Conservation (phyloP, 306 rosid species). For the Cucumis hystrix region DNA sequence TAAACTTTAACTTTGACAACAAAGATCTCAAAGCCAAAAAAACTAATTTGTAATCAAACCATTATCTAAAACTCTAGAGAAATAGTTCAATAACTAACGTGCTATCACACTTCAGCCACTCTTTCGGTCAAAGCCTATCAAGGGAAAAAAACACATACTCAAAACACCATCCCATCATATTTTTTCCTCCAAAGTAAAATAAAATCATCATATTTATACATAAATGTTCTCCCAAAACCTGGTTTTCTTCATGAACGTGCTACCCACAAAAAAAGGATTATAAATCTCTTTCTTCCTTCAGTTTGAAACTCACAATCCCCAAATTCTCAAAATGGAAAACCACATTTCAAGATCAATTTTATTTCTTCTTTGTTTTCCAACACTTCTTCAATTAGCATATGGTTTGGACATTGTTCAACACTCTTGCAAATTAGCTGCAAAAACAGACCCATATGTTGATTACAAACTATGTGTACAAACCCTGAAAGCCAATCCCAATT, state of each 20-base stretch:
- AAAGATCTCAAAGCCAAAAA: too few species aligned
- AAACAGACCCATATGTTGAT: slow-evolving; percentile 32
- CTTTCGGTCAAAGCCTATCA: neutral
- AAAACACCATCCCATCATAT: neutral
- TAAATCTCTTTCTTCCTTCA: neutral
- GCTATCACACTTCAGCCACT: neutral
- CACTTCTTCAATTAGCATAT: slow-evolving; percentile 8
- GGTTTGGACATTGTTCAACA: slow-evolving; percentile 15
- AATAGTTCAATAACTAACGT: neutral
- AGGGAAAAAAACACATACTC: neutral
- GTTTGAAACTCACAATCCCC: neutral
- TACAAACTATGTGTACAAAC: slow-evolving; percentile 34
- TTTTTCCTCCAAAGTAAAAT: neutral
- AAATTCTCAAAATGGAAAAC: slow-evolving; percentile 12
- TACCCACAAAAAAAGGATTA: neutral
- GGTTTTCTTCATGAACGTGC: neutral
- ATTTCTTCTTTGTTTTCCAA: neutral
- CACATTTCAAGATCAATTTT: neutral
- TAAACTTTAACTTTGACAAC: too few species aligned
- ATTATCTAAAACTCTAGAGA: neutral
- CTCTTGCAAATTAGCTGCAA: slow-evolving; percentile 41
- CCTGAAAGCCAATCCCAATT: slow-evolving; percentile 21
- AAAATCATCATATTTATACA: neutral
- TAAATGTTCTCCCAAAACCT: neutral
- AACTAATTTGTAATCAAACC: too few species aligned